Conservation (phyloP, 768 basidiomycete genomes). For the Auriscalpium orientale region DNA sequence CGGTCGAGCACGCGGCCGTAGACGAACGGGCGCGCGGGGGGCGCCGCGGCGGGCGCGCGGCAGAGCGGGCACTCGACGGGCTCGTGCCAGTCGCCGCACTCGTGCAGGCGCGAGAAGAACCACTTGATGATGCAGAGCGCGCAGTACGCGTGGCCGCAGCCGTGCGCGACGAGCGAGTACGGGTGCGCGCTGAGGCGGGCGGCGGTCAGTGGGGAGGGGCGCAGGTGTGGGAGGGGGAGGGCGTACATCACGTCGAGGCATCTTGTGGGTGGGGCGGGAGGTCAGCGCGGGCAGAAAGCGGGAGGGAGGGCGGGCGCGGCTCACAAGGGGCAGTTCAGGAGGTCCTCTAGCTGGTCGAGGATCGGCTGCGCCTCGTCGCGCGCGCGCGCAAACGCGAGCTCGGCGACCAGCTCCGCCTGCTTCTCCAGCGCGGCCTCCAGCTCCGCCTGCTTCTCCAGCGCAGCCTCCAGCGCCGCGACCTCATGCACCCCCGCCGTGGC, state of each 20-base stretch:
- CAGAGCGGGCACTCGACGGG: constrained; percentile 62
- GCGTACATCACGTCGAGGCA: constrained; percentile 55
- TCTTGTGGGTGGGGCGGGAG: constrained; percentile 25
- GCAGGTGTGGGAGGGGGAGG: neutral
- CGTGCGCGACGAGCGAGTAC: constrained; percentile 42
- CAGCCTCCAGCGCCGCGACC: neutral
- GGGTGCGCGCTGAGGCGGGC: constrained; percentile 38
- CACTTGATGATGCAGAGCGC: constrained; percentile 59
- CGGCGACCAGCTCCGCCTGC: neutral
- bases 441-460: neutral
- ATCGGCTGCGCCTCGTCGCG: constrained; percentile 17
- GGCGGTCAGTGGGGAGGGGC: neutral
- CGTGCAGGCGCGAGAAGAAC: constrained; percentile 62
- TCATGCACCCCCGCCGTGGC: neutral
- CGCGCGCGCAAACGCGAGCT: neutral
- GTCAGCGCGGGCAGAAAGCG: neutral
- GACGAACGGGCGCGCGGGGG: constrained; percentile 51
- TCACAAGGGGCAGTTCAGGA: constrained; percentile 59
- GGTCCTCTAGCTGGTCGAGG: constrained; percentile 50
- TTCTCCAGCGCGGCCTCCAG: neutral
- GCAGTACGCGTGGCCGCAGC: constrained; percentile 66
- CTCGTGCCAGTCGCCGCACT: constrained; percentile 63
- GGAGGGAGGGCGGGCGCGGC: constrained; percentile 17
- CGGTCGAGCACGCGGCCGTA: constrained; percentile 52
- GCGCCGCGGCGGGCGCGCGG: constrained; percentile 39